Evolutionary conservation across 2,329 filamentous ascomycete genomes (phyloP).

Genomic region (Diaporthe ampelina): DNA sequence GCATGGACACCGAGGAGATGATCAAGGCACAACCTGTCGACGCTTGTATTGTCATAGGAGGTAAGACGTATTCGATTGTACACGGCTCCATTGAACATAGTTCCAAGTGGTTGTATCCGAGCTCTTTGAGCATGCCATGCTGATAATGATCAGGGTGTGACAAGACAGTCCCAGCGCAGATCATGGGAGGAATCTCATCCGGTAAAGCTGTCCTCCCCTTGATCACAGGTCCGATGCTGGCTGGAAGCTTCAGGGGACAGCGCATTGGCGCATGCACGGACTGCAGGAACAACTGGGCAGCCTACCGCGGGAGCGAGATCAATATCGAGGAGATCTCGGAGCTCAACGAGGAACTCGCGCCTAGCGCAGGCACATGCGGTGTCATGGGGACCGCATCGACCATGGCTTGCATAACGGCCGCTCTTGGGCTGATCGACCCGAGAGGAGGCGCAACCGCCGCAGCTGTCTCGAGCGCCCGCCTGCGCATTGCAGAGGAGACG

Average conservation of each 20-base stretch:
- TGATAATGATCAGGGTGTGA: conserved; percentile 69
- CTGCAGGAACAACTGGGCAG: conserved; percentile 81
- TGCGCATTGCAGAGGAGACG: conserved; percentile 84
- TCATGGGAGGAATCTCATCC: conserved; percentile 82
- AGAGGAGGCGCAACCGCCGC: conserved; percentile 80
- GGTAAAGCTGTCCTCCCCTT: conserved; percentile 79
- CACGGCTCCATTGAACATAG: not conserved
- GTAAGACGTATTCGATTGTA: conserved; percentile 52
- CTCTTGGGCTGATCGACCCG: conserved; percentile 80
- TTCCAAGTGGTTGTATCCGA: not conserved
- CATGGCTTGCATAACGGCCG: conserved; percentile 88
- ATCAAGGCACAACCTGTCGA: conserved; percentile 79
- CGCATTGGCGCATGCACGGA: conserved; percentile 82
- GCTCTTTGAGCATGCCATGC: not conserved
- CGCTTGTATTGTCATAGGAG: conserved; percentile 76
- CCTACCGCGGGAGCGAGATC: conserved; percentile 73
- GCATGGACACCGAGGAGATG: conserved; percentile 87
- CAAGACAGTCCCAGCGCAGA: conserved; percentile 80
- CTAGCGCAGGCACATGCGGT: conserved; percentile 84
- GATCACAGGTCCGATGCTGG: conserved; percentile 82
- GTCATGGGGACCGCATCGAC: conserved; percentile 95
- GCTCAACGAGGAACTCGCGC: conserved; percentile 80
- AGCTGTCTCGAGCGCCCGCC: conserved; percentile 82
- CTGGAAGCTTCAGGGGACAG: conserved; percentile 74
- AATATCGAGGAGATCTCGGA: conserved; percentile 80